Evolutionary conservation across 345 rosid genomes (phyloP).

Genomic region (Noccaea caerulescens): DNA sequence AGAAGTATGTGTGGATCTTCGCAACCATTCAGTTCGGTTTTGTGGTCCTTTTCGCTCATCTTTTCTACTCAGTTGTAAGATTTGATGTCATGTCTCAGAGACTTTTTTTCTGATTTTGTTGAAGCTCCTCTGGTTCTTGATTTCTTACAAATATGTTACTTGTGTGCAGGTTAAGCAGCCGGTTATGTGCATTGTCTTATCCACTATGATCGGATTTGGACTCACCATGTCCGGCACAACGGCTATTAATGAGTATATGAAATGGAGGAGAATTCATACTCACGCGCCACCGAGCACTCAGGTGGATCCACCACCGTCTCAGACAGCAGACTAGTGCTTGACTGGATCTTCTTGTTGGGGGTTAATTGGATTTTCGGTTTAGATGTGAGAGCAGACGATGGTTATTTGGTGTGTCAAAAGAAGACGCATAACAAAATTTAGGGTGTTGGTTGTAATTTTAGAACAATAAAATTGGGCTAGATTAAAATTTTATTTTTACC

Average conservation of each 20-base stretch:
- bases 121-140: slow-evolving; percentile 20
- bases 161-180: slow-evolving; percentile 55
- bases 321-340: slow-evolving; percentile 22
- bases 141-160: not conserved
- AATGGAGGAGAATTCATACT: slow-evolving; percentile 45
- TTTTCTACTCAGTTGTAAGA: slow-evolving; percentile 75
- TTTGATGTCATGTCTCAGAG: slow-evolving; percentile 10
- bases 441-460: too few relatives aligned
- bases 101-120: not conserved
- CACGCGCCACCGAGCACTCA: slow-evolving; percentile 30
- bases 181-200: slow-evolving; percentile 70
- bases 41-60: slow-evolving; percentile 75
- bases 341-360: slow-evolving; percentile 11
- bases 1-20: slow-evolving; percentile 69
- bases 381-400: slow-evolving; percentile 7
- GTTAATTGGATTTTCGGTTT: slow-evolving; percentile 3
- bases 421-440: not conserved
- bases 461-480: too few relatives aligned
- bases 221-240: slow-evolving; percentile 62
- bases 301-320: slow-evolving; percentile 26
- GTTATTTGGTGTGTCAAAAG: not conserved
- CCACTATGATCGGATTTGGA: slow-evolving; percentile 80
- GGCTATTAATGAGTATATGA: slow-evolving; percentile 47
- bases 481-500: too few relatives aligned
- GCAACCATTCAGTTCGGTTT: slow-evolving; percentile 69